Conservation (phyloP, 371 early-diverging fungal genomes). For the Mucor ambiguus region DNA sequence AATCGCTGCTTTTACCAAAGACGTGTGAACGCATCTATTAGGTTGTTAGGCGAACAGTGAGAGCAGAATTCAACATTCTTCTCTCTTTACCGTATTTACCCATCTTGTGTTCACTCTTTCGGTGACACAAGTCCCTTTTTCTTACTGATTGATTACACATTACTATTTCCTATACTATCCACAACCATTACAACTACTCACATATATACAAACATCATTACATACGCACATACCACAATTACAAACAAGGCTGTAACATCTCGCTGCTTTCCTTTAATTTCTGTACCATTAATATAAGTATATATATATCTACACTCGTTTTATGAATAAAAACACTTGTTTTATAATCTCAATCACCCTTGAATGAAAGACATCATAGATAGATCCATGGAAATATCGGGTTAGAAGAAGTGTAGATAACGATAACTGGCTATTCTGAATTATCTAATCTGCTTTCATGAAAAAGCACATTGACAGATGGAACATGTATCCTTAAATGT, state of each 20-base stretch:
- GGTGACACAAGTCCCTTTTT: constrained; percentile 7
- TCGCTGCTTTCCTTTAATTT: background rate
- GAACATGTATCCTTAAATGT: background rate
- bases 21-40: constrained; percentile 4
- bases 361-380: background rate
- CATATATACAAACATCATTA: background rate
- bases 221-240: background rate
- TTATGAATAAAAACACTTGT: background rate
- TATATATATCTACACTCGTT: background rate
- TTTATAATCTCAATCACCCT: background rate
- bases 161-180: constrained; percentile 1
- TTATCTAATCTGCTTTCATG: background rate
- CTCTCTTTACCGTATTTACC: constrained; percentile 8
- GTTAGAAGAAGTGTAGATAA: background rate
- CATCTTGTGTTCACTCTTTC: constrained; percentile 8
- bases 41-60: background rate
- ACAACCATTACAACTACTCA: background rate
- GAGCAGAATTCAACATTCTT: constrained; percentile 4
- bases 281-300: background rate
- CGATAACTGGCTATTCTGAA: background rate
- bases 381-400: background rate
- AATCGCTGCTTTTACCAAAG: constrained; percentile 14
- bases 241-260: background rate
- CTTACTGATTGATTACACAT: constrained; percentile 4
- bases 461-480: background rate